Conservation (phyloP, 2,329 filamentous ascomycete genomes). For the Colletotrichum sp. region DNA sequence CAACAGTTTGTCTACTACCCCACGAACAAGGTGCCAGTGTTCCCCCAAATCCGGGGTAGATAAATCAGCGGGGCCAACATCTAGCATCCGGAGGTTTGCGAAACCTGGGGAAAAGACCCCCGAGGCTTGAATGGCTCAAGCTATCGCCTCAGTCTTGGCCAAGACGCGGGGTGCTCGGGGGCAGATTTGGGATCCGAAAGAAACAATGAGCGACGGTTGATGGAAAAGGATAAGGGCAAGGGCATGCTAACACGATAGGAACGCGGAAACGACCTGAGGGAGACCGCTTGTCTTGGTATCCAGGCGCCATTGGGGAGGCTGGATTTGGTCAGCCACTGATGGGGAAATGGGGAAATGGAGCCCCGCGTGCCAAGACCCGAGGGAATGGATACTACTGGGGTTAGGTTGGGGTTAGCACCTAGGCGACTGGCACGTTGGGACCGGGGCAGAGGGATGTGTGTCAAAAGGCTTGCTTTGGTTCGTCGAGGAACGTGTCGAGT, state of each 20-base stretch:
- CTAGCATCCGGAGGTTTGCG: neutral
- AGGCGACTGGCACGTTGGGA: constrained; percentile 8
- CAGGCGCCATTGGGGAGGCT: neutral
- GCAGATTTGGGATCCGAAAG: neutral
- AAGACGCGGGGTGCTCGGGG: constrained; percentile 4
- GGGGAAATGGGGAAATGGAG: neutral
- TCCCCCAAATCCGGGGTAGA: constrained; percentile 9
- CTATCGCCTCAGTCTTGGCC: neutral
- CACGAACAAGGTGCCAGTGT: neutral
- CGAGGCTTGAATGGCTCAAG: neutral
- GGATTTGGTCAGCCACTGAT: constrained; percentile 15
- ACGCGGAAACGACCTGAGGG: neutral
- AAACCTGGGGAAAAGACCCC: neutral
- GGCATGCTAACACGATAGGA: neutral
- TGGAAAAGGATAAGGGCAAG: neutral
- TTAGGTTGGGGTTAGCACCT: neutral
- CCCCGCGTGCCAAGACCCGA: constrained; percentile 22
- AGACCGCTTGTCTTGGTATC: neutral
- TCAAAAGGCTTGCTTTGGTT: neutral
- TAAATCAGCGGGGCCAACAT: constrained; percentile 11
- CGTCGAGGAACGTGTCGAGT: constrained; percentile 1
- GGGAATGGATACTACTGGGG: constrained; percentile 18
- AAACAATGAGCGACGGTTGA: neutral
- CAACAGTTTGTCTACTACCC: neutral
- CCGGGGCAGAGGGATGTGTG: neutral